Evolutionary conservation across 1,284 basidiomycete genomes (phyloP).

Genomic region (Tetrapyrgos nigripes): DNA sequence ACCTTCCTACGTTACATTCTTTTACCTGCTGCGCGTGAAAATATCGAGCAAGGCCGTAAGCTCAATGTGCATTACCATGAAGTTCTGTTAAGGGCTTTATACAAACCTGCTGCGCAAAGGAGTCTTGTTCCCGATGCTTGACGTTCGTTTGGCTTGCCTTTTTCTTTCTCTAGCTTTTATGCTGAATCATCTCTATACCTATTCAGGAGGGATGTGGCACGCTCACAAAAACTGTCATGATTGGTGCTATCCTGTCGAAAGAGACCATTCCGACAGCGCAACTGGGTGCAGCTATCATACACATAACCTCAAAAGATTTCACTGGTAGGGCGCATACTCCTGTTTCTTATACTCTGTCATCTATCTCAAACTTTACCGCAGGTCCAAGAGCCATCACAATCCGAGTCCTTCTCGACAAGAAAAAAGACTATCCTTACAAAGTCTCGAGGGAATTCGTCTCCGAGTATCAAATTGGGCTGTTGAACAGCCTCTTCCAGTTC

Average conservation of each 20-base stretch:
- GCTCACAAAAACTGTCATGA: conserved; percentile 78
- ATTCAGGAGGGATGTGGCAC: conserved; percentile 69
- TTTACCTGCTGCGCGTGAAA: conserved; percentile 72
- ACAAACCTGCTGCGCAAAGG: conserved; percentile 84
- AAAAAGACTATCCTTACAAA: conserved; percentile 84
- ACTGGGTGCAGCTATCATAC: conserved; percentile 69
- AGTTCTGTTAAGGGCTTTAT: conserved; percentile 73
- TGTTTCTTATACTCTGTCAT: conserved; percentile 2
- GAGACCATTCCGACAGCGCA: conserved; percentile 75
- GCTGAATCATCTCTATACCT: not conserved
- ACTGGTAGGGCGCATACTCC: too few species aligned
- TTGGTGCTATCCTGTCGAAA: conserved; percentile 76
- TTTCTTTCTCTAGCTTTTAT: not conserved
- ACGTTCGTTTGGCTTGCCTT: conserved; percentile 48
- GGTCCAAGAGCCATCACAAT: conserved; percentile 84
- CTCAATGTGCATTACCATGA: conserved; percentile 80
- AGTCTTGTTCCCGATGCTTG: conserved; percentile 77
- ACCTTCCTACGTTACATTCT: conserved; percentile 78
- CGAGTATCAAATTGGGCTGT: conserved; percentile 37
- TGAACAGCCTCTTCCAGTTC: conserved; percentile 65
- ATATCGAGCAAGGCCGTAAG: conserved; percentile 69
- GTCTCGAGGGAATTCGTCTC: conserved; percentile 80
- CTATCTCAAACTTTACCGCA: conserved; percentile 11
- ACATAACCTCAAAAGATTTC: conserved; percentile 81
- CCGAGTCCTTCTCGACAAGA: conserved; percentile 82